Evolutionary conservation across 2,329 filamentous ascomycete genomes (phyloP), one percentile per base, ranked within the genome.

Genomic region (Byssoonygena ceratinophila): DNA sequence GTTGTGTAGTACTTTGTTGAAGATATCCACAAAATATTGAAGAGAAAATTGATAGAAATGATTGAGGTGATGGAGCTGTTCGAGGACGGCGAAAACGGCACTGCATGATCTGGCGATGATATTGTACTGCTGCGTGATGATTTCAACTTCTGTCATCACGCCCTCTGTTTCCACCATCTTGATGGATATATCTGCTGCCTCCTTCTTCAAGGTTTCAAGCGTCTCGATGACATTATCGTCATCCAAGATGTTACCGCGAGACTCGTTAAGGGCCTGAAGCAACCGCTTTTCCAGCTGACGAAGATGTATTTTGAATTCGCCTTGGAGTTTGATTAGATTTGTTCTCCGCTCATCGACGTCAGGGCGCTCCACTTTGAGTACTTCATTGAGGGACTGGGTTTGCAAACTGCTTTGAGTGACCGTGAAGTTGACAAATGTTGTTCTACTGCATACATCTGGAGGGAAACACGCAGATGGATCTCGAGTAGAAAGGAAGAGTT

Each of bases 21-120:
- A 98, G 61, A 98, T 98, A 66, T 96, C 87, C 52, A 95, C 80
- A 72, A 98, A 98, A 72, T 95, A 98, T 69, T 96, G 90, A 55
- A 98, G 78, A 34, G 92, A 98, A 76, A 98, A 98, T 67, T 97
- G 94, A 70, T 98, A 98, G 72, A 97, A 97, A 75, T 97, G 92
- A 68, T 98, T 96, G 67, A 98, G 83, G 66, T 96, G 94, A 70
- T 97, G 91, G 54, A 98, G 80, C 68, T 98, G 91, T 72, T 98
- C 94, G 56, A 98, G 76, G 12, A 98, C 87, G 29, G 94, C 89
- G 67, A 97, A 98, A 39, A 98, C 91, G 52, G 92, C 90, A 72
- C 91, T 96, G 78, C 92, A 98, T 39, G 92, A 91, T 62, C 84
- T 81, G 53, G 92, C 92, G 69, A 98, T 89, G 59, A 94, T 82